Conservation (phyloP, 768 basidiomycete species). For the Leccinum incarnatum region DNA sequence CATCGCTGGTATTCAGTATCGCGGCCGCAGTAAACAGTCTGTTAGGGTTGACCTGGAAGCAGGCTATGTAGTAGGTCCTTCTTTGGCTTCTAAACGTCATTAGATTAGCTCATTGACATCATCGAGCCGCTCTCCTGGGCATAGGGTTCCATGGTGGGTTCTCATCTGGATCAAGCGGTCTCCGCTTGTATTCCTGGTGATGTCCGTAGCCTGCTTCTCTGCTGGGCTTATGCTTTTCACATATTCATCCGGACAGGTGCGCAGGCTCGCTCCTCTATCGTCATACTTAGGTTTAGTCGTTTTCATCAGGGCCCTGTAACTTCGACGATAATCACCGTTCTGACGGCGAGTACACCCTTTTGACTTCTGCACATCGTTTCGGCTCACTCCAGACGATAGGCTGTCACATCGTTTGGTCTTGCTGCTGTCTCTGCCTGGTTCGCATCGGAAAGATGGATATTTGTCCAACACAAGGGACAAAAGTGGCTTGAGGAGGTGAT, state of each 20-base stretch:
- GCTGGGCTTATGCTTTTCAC: conserved; percentile 74
- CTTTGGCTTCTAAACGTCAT: conserved; percentile 6
- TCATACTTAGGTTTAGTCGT: conserved; percentile 14
- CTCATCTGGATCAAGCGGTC: conserved; percentile 84
- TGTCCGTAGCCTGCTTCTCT: conserved; percentile 82
- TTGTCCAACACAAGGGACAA: conserved; percentile 45
- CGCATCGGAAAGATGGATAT: conserved; percentile 50
- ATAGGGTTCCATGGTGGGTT: conserved; percentile 58
- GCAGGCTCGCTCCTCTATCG: conserved; percentile 25
- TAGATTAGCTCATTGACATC: conserved; percentile 18
- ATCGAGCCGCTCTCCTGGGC: conserved; percentile 49
- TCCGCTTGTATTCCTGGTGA: conserved; percentile 77
- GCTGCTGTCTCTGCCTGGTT: conserved; percentile 54
- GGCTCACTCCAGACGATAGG: conserved; percentile 20
- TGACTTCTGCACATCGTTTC: background rate
- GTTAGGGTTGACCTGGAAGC: conserved; percentile 53
- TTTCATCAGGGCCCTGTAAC: conserved; percentile 52
- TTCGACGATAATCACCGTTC: conserved; percentile 70
- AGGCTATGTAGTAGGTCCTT: conserved; percentile 51
- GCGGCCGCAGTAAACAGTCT: conserved; percentile 53
- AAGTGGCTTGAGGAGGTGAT: conserved; percentile 51
- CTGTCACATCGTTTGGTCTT: conserved; percentile 42
- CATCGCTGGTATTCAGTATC: conserved; percentile 53
- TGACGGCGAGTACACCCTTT: conserved; percentile 44
- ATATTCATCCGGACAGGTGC: conserved; percentile 69